Conservation (phyloP, 2,329 filamentous ascomycete genomes). For the Cordyceps cateniannulata region DNA sequence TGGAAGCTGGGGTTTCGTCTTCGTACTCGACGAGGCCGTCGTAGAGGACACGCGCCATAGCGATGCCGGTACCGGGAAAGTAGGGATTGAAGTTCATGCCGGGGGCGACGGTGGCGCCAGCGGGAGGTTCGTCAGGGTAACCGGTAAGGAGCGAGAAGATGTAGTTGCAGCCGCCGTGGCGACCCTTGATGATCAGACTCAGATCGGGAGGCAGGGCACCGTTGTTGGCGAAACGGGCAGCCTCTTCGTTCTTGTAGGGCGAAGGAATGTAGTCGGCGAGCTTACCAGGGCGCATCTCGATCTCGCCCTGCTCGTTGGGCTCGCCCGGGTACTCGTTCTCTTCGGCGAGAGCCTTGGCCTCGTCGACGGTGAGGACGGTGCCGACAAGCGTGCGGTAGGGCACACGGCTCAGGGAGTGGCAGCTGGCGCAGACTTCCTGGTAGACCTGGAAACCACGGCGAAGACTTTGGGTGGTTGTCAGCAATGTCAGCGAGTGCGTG, state of each 20-base stretch:
- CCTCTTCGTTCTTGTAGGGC: conserved; percentile 99
- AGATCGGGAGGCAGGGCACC: conserved; percentile 96
- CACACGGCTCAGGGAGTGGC: conserved; percentile 92
- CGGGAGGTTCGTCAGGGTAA: conserved; percentile 93
- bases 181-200: conserved; percentile 93
- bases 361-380: conserved; percentile 87
- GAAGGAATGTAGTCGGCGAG: conserved; percentile 92
- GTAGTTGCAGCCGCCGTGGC: conserved; percentile 97
- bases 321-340: conserved; percentile 98
- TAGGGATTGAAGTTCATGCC: conserved; percentile 99
- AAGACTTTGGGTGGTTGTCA: conserved; percentile 51
- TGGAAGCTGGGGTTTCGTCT: conserved; percentile 86
- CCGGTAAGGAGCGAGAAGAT: conserved; percentile 95
- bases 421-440: conserved; percentile 94
- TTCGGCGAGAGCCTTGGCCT: conserved; percentile 95
- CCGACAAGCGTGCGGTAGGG: conserved; percentile 92
- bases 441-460: conserved; percentile 99
- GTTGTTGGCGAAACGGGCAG: conserved; percentile 95
- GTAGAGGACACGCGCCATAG: conserved; percentile 97
- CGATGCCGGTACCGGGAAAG: conserved; percentile 98
- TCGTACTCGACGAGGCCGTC: conserved; percentile 98
- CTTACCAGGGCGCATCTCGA: conserved; percentile 98
- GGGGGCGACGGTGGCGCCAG: conserved; percentile 74
- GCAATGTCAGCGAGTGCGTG: background rate
- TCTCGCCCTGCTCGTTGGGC: conserved; percentile 95